Evolutionary conservation across 106 monocot species (phyloP), one percentile per base, ranked within the genome.

Genomic region (Hemerocallis citrina): DNA sequence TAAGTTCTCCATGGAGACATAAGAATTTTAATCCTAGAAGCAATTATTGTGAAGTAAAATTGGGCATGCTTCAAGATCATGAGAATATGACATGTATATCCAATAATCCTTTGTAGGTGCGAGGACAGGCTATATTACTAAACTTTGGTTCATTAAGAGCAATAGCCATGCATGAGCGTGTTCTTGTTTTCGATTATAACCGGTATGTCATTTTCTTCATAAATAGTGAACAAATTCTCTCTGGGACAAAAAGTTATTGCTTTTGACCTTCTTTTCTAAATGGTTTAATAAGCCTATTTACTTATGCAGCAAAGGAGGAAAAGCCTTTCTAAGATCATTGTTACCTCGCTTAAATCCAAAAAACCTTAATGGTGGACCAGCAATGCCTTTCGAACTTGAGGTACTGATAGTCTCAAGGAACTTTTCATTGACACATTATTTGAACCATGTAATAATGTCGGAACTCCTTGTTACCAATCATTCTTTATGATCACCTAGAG

Each of bases 331-430:
- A 56, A 79, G 79, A 30, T 65, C 49, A 54, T 75, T 96, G 31
- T 65, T 91, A 55, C 87, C 96, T 44, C 80, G 96, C 56, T 66
- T 96, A 75, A 82, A 86, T 62, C 76, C 85, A 22, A 79, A 79
- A 67, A 72, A 80, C 49, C 42, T 59, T n/a, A 85, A 77, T 46
- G 85, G 82, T 6, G 67, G 71, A 31, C 89, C 81, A 34, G 44
- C 61, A 35, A 91, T 96, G 91, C 90, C 91, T 59, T 96, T 96
- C 73, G 91, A 96, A 66, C 79, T 96, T 48, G 96, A 96, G 86
- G 96, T 93, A 78, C 31, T 7, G 10, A 20, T 56, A 34, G 34
- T 33, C 4, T 34, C 22, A 38, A 33, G 19, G 17, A 32, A 17
- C 12, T 34, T 11, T 33, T 38, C 19, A 0, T 35, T n/a, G 33